Evolutionary conservation across 805 yeast species (phyloP).

Genomic region (Metschnikowia kofuensis): DNA sequence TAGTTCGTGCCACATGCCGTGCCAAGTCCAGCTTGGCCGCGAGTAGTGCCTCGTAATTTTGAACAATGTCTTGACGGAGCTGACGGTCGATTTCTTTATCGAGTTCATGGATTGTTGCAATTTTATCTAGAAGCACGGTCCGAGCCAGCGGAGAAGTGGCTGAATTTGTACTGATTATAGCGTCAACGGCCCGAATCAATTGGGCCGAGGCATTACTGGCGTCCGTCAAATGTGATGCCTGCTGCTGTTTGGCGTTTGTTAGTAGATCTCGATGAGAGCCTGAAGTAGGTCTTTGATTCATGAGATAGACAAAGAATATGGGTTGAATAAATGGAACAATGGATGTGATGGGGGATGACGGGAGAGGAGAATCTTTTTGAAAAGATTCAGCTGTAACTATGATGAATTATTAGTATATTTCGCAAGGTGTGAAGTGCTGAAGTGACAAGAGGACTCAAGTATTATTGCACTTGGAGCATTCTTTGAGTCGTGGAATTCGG

Average conservation of each 20-base stretch:
- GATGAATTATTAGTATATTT: too few species aligned
- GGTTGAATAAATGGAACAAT: too few species aligned
- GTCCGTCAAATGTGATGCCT: constrained; percentile 24
- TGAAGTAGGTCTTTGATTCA: not conserved
- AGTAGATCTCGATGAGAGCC: constrained; percentile 21
- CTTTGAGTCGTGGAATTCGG: too few species aligned
- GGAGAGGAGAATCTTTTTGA: too few species aligned
- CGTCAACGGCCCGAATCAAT: constrained; percentile 21
- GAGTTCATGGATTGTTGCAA: constrained; percentile 39
- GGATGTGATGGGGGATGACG: too few species aligned
- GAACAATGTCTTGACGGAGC: constrained; percentile 30
- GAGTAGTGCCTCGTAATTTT: constrained; percentile 16
- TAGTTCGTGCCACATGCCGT: constrained; percentile 5
- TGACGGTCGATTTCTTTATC: constrained; percentile 38
- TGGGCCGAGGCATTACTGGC: constrained; percentile 28
- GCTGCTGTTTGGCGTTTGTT: constrained; percentile 33
- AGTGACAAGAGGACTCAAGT: too few species aligned
- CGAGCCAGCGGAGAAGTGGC: constrained; percentile 10
- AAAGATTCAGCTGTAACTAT: too few species aligned
- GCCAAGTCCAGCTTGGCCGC: constrained; percentile 12
- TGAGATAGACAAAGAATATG: not conserved
- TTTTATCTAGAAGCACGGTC: constrained; percentile 29
- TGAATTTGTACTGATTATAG: constrained; percentile 28
- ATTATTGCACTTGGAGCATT: too few species aligned
- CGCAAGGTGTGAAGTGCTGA: too few species aligned